Evolutionary conservation across 768 basidiomycete genomes (phyloP), one percentile per base, ranked within the genome.

Genomic region (Kockovaella imperatae): DNA sequence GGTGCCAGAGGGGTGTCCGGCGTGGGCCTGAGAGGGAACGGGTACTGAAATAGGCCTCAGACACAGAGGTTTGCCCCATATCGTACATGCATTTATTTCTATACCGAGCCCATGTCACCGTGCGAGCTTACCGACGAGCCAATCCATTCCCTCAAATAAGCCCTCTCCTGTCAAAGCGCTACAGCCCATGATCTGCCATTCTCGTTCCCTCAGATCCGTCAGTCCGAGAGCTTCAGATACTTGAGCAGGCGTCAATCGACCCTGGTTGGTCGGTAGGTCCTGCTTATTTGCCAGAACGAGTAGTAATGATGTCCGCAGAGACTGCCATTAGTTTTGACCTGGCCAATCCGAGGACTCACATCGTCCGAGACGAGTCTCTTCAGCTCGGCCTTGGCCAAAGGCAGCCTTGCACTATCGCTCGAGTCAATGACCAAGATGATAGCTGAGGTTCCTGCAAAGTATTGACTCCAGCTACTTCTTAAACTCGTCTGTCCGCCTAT

Each of bases 351-450:
- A 2, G 35, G 24, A 47, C 61, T 52, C 42, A 69, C 70, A 47
- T 70, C 69, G 41, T 67, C 64, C 15, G 54, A 52, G 18, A 65
- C 58, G 32, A 72, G 51, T 47, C 64, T 67, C 42, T 63, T 56
- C 35, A 72, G 54, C 36, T 72, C 70, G n/a, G 59, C 49, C 43
- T 61, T 64, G 11, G 64, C 69, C 34, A 72, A 31, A 1, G 49
- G 39, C 42, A 72, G 52, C 20, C 70, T 45, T 21, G 55, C 60
- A 21, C 50, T 29, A 57, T 72, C 69, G 29, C 58, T 67, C 40
- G 64, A 67, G 46, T 72, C 70, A 42, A 72, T 65, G 2, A 72
- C 70, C 15, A 72, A 47, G 20, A 72, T 71, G 26, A 72, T 62
- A 5, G 69, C 70, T 20, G 59, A 57, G 10, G 69, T 68, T 5